Evolutionary conservation across 2,329 filamentous ascomycete genomes (phyloP), one percentile per base, ranked within the genome.

Genomic region (Xylaria sp.): DNA sequence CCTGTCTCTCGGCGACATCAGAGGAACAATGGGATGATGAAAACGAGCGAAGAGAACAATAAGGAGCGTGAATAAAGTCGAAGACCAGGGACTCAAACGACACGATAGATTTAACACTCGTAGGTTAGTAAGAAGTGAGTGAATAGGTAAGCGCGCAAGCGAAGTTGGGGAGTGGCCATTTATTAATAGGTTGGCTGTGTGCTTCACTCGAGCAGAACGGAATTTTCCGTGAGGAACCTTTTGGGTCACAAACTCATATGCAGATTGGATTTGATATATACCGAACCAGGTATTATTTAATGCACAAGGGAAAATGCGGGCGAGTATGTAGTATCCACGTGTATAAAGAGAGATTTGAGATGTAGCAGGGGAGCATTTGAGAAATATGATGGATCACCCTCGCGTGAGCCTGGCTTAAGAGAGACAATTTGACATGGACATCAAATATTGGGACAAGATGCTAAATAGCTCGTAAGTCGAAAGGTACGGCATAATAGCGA

Each of bases 111-210:
- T 36, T 42, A 31, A 50, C 17, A 56, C 49, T 58, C 45, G 27
- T 17, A 44, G 45, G 36, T 60, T 63, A 68, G 61, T 65, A 65
- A 63, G 49, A 31, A 45, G 51, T n/a, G 49, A 58, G 49, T 51
- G 60, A 58, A 42, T 47, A 57, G 54, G 44, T 42, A 38, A 17
- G 39, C 50, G 15, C 54, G 42, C 47, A 33, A 20, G 7, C 22
- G 59, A 60, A 63, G 58, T 36, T 64, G 65, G 65, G 65, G 58
- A 58, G 45, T 39, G 62, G 54, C 25, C 60, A 57, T 66, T 65
- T 69, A 69, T 69, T 69, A 69, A 69, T 69, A 69, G 62, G 47
- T 17, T 27, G 54, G 62, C 61, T 68, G 58, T 50, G 55, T 62
- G 56, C 31, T 51, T 20, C 44, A 54, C 13, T 36, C 17, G 20